phyloP scores from a whole-genome alignment of 805 yeast genomes.

The Saccharomycopsis capsularis region DNA sequence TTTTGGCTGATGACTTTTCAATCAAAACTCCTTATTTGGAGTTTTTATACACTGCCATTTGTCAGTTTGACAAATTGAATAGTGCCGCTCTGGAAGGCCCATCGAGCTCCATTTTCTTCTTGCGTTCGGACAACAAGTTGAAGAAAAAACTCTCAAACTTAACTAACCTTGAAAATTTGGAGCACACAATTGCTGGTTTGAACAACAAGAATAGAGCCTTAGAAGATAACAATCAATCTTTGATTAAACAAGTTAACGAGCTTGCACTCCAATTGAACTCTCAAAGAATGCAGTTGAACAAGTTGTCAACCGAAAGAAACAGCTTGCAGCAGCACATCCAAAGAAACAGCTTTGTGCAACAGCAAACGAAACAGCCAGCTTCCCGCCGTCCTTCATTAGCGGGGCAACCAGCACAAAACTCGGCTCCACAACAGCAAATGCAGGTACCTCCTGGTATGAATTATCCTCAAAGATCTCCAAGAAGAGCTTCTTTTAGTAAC shows the following conservation, averaged over 20 bases:
- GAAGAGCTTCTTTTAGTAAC: constrained; percentile 1
- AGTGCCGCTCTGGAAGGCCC: constrained; percentile 29
- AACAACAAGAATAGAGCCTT: constrained; percentile 17
- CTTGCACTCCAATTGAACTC: constrained; percentile 17
- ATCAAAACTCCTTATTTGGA: constrained; percentile 88
- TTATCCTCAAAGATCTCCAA: neutral
- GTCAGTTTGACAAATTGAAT: constrained; percentile 46
- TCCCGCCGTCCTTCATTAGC: neutral
- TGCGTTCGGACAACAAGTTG: constrained; percentile 29
- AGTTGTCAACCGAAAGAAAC: constrained; percentile 12
- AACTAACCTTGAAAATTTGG: neutral
- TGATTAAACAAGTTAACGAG: constrained; percentile 22
- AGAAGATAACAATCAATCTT: constrained; percentile 16
- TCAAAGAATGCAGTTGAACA: constrained; percentile 9
- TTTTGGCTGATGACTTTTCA: constrained; percentile 82
- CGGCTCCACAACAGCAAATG: neutral
- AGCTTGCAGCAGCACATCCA: constrained; percentile 24
- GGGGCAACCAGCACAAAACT: constrained; percentile 22
- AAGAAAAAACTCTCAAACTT: constrained; percentile 15
- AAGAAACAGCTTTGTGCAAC: neutral
- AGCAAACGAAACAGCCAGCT: constrained; percentile 21
- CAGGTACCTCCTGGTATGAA: neutral
- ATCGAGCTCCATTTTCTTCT: constrained; percentile 29
- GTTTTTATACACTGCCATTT: constrained; percentile 70
- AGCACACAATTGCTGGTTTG: constrained; percentile 3